Evolutionary conservation across 192 early-diverging fungal species (phyloP).

Genomic region (Coemansia sp.): DNA sequence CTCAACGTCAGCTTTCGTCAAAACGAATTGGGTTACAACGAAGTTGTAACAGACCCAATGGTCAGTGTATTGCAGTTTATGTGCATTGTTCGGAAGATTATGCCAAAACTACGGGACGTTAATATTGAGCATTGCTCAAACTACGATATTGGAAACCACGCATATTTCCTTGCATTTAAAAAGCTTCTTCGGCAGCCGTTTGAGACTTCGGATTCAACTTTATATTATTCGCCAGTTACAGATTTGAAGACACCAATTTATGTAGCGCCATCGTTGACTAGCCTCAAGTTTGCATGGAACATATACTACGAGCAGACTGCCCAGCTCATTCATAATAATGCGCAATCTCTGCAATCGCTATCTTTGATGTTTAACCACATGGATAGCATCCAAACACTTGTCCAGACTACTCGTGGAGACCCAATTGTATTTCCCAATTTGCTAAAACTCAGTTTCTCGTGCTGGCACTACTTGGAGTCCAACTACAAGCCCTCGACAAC

Average conservation of each 20-base stretch:
- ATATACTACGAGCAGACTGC: constrained; percentile 4
- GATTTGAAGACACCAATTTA: not conserved
- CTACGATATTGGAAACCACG: not conserved
- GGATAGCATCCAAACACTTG: not conserved
- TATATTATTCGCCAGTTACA: too few species aligned
- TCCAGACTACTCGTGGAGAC: not conserved
- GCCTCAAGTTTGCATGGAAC: constrained; percentile 12
- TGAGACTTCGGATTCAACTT: not conserved
- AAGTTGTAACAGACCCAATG: not conserved
- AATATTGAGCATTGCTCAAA: not conserved
- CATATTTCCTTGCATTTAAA: not conserved
- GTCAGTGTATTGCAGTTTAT: not conserved
- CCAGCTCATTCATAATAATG: constrained; percentile 12
- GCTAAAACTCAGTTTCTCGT: not conserved
- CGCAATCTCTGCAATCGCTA: constrained; percentile 3
- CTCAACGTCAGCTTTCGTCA: constrained; percentile 3
- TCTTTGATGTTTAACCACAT: constrained; percentile 6
- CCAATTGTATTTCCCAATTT: constrained; percentile 1
- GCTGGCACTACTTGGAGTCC: constrained; percentile 10
- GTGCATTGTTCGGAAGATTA: not conserved
- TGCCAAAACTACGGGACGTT: constrained; percentile 2
- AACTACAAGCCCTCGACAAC: not conserved
- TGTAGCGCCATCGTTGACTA: not conserved
- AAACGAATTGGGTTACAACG: not conserved
- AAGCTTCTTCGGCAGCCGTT: not conserved